phyloP scores from a whole-genome alignment of 352 stramenopile species.

The Achlya hypogyna region DNA sequence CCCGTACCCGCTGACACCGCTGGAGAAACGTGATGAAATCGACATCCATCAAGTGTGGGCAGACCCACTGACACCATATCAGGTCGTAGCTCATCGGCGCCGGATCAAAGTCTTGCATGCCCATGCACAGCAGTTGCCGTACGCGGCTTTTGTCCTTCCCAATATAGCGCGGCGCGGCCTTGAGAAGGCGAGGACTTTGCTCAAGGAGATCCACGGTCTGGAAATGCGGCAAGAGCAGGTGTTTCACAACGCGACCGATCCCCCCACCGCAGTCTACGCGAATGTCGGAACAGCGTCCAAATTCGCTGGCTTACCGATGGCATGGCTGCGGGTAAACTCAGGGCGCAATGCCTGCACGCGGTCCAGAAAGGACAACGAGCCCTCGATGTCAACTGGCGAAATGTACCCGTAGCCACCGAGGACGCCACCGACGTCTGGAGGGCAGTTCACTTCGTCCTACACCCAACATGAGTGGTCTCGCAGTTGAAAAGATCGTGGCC shows the following conservation, averaged over 20 bases:
- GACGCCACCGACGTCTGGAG: slow-evolving; percentile 89
- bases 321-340: slow-evolving; percentile 24
- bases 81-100: slow-evolving; percentile 80
- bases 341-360: slow-evolving; percentile 33
- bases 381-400: slow-evolving; percentile 65
- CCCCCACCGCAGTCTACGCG: slow-evolving; percentile 81
- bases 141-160: slow-evolving; percentile 29
- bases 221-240: slow-evolving; percentile 86
- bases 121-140: slow-evolving; percentile 82
- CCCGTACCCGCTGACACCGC: slow-evolving; percentile 67
- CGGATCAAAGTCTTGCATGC: slow-evolving; percentile 87
- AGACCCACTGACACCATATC: slow-evolving; percentile 97
- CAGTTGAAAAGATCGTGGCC: not conserved
- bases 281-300: slow-evolving; percentile 15
- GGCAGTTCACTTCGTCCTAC: slow-evolving; percentile 86
- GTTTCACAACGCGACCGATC: slow-evolving; percentile 93
- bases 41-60: slow-evolving; percentile 91
- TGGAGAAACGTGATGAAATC: slow-evolving; percentile 91
- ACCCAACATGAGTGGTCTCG: slow-evolving; percentile 21
- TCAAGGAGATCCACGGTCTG: slow-evolving; percentile 90
- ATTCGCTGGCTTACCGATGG: slow-evolving; percentile 1
- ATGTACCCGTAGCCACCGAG: slow-evolving; percentile 87
- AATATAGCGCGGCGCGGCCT: slow-evolving; percentile 85
- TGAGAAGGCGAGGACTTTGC: slow-evolving; percentile 86
- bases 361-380: slow-evolving; percentile 43